Base-by-base conservation (phyloP, 768 basidiomycete species). In the Rhizopogon roseolus region DNA sequence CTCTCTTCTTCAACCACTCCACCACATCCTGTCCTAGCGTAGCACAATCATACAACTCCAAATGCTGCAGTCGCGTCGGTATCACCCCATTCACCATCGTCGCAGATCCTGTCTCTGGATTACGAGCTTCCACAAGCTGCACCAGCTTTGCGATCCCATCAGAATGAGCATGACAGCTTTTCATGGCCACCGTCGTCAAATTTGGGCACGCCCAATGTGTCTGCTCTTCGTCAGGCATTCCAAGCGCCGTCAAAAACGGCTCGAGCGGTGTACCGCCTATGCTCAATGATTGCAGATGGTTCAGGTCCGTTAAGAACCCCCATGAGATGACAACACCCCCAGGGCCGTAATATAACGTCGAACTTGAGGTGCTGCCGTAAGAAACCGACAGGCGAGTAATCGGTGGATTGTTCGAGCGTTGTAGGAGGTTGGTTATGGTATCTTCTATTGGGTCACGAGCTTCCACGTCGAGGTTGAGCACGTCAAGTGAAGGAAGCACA, bases 361-460 rank as follows among this genome's bases (percentile, higher is more conserved):
- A 68, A 41, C 57, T 64, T 34, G 58, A 64, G 22, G 61, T 64
- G 42, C 69, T 62, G 48, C 80, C 78, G 61, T 87, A 88, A 0
- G 80, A 82, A 53, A 90, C 76, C 2, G 82, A 80, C 54, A 91
- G 79, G 25, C 77, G 75, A 10, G 75, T 75, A 7, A 91, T 63
- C 0, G 78, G 74, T 0, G 87, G 84, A 37, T 77, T 71, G 28
- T 75, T 73, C 0, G 86, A 87, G 27, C 88, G 81, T 19, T 76
- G 63, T 28, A 88, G 73, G 41, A 91, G 77, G 49, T 73, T 72
- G 13, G 78, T 73, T 49, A 90, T 80, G n/a, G 78, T 77, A 43
- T 90, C 86, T 62, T 90, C 88, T 53, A 88, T 76, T 0, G 86
- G 79, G 57, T 88, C 86, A n/a, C 89, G 80, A 1, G 82, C 75